These are phyloP conservation scores for Afroboletus lepidellus DNA, from an alignment of 1,284 basidiomycete species.

Conservation along the genomic window DNA sequence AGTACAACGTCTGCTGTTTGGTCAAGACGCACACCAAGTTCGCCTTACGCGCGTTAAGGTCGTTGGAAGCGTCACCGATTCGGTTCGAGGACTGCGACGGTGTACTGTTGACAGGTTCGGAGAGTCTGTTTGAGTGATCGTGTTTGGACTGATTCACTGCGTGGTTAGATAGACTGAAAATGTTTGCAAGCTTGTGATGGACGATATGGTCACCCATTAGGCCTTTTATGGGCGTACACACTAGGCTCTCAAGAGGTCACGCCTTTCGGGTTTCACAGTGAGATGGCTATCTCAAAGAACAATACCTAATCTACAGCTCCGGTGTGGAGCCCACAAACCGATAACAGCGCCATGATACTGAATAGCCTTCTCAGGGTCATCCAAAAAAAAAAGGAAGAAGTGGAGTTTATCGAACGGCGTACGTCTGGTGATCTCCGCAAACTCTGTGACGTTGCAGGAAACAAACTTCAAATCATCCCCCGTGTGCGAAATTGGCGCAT, in stretches of 20 bases:
- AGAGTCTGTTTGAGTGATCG: neutral
- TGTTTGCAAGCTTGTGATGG: too few relatives aligned
- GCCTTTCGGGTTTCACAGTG: too few relatives aligned
- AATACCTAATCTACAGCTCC: too few relatives aligned
- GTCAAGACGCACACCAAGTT: constrained; percentile 18
- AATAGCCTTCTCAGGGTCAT: constrained; percentile 27
- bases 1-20: constrained; percentile 20
- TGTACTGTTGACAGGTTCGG: constrained; percentile 23
- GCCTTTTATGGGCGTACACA: too few relatives aligned
- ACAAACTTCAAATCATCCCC: too few relatives aligned
- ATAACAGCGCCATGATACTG: constrained; percentile 17
- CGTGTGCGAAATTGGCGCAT: too few relatives aligned
- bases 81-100: constrained; percentile 30
- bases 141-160: neutral
- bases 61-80: constrained; percentile 6
- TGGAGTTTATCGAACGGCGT: constrained; percentile 28
- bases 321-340: constrained; percentile 8
- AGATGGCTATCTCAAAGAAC: too few relatives aligned
- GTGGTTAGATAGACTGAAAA: neutral
- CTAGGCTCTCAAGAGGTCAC: too few relatives aligned
- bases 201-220: too few relatives aligned
- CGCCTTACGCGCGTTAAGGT: constrained; percentile 7
- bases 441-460: constrained; percentile 29
- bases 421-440: constrained; percentile 11
- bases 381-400: constrained; percentile 33